Percentiles rank a stretch among this genome's conserved stretches.
Conservation (phyloP, 257 asterid genomes). For the Solanum etuberosum region DNA sequence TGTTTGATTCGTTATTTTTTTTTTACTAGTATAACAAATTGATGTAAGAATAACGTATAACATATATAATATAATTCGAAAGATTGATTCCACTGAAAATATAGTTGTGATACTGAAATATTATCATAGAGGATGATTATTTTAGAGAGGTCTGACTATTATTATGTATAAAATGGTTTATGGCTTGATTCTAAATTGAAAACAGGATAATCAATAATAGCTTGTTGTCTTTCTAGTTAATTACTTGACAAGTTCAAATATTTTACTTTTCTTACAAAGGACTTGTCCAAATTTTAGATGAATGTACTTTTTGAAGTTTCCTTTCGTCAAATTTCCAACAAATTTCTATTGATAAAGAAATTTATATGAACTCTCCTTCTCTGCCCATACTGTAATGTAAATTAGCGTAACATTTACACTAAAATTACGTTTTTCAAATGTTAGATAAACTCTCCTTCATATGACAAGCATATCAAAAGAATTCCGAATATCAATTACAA, state of each 20-base stretch:
- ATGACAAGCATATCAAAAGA: neutral
- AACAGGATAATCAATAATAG: neutral
- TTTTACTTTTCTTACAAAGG: neutral
- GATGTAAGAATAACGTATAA: neutral
- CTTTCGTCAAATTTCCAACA: neutral
- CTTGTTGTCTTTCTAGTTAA: neutral
- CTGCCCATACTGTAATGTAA: no score
- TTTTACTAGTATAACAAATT: neutral
- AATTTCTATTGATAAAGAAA: neutral
- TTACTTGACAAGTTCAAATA: neutral
- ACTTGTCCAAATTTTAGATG: neutral
- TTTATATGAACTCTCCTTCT: neutral
- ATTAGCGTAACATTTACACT: neutral
- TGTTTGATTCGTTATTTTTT: neutral
- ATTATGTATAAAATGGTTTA: neutral
- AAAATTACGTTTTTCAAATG: neutral
- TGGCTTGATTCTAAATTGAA: neutral
- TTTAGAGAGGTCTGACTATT: neutral
- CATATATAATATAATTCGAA: no score
- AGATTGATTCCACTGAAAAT: accelerated
- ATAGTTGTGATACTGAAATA: neutral
- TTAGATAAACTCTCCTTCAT: neutral
- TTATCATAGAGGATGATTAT: neutral
- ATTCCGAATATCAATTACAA: neutral
- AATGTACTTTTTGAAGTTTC: neutral